Conservation (phyloP, 768 basidiomycete genomes). For the Suillus weaverae region DNA sequence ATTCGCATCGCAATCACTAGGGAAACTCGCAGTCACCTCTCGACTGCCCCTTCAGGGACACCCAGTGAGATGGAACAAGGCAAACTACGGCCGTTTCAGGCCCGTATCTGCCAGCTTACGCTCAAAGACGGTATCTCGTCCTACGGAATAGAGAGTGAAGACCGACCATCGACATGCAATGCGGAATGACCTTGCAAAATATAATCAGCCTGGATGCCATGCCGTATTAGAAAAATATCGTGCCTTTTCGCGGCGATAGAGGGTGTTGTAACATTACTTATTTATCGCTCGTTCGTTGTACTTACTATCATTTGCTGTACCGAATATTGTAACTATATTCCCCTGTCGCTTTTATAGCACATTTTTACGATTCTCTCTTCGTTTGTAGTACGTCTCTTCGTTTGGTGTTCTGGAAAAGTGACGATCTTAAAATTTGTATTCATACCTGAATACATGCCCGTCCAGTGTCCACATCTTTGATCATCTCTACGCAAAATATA, state of each 20-base stretch:
- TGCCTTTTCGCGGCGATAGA: not conserved
- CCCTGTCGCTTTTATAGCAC: not conserved
- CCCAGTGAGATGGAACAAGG: not conserved
- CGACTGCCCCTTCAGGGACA: not conserved
- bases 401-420: not conserved
- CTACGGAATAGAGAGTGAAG: no score
- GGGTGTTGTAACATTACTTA: not conserved
- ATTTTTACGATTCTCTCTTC: not conserved
- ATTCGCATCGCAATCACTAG: conserved; percentile 1
- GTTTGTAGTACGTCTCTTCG: not conserved
- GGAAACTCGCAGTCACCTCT: not conserved
- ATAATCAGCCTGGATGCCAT: not conserved
- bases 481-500: no score
- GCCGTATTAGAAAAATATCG: not conserved
- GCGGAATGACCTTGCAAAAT: not conserved
- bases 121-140: no score
- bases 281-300: not conserved
- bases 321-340: not conserved
- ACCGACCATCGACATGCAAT: not conserved
- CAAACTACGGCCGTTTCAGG: no score
- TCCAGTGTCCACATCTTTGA: no score
- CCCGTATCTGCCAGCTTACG: no score
- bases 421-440: not conserved
- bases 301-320: not conserved
- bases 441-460: not conserved